Base-by-base conservation (phyloP, 2,329 filamentous ascomycete genomes). In the Aspergillaceae sp. region DNA sequence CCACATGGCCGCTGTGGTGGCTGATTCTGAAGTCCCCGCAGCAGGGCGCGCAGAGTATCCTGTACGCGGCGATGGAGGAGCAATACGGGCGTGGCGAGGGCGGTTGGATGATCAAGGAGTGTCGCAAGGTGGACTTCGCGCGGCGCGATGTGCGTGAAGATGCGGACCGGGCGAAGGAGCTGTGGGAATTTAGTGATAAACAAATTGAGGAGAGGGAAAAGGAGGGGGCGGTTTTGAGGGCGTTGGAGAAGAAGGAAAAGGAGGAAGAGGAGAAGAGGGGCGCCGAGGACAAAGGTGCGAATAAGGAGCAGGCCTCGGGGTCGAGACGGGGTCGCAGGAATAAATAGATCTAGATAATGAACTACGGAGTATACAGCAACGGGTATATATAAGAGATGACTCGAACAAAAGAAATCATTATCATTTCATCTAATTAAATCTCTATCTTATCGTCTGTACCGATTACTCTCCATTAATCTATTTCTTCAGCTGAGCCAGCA, bases 131-230 rank as follows among this genome's bases (percentile, higher is more conserved):
- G 11, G 79, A 84, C 51, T 84, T 81, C 64, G 76, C 83, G 28
- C 76, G 87, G 44, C 74, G 71, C 28, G 90, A 96, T 58, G 75
- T 96, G 40, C 77, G 77, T 53, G 86, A 19, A 19, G 19, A 94
- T 60, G 89, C 94, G 53, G 78, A 77, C 19, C 70, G 86, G 29
- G 89, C 88, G 48, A 89, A 94, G 76, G 80, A 83, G 63, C 72
- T 98, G 10, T 98, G 91, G 91, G 80, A 94, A 61, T 82, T 86
- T 48, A 95, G 86, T 61, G 90, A 95, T 59, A 81, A 80, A 61
- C 79, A 94, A 52, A 83, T 97, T 46, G 84, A 94, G 64, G 77
- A 78, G 56, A 78, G 84, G 9, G 90, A 97, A 67, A 94, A 87
- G 70, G 80, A 84, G 61, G 79, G 83, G 27, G 89, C 89, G 6